Percentiles rank a stretch among this genome's conserved stretches.
phyloP scores from a whole-genome alignment of 495 filamentous ascomycete species.

The Penicillium roqueforti region DNA sequence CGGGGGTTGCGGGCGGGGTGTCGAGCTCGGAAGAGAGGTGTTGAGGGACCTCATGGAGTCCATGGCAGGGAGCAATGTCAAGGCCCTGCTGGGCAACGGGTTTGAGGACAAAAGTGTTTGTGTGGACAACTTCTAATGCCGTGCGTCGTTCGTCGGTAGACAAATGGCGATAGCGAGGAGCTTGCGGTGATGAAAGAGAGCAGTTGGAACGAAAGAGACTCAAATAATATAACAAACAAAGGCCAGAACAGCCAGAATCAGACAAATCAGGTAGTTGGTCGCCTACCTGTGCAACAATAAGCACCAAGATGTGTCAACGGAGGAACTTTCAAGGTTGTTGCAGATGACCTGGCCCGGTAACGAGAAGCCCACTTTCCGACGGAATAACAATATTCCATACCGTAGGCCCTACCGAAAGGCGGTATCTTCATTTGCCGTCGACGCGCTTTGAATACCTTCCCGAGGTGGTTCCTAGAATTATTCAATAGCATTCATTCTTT shows the following conservation, averaged over 20 bases:
- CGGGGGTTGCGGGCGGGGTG: slow-evolving; percentile 55
- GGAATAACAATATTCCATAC: neutral
- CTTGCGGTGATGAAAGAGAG: neutral
- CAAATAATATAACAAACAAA: neutral
- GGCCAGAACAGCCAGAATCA: neutral
- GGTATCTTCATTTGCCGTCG: slow-evolving; percentile 1
- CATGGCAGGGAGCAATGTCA: slow-evolving; percentile 39
- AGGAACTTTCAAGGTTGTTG: slow-evolving; percentile 4
- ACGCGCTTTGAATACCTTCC: slow-evolving; percentile 1
- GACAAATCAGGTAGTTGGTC: neutral
- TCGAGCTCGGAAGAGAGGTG: slow-evolving; percentile 57
- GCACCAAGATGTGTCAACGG: neutral
- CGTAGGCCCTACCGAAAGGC: neutral
- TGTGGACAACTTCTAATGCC: neutral
- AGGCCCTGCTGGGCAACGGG: neutral
- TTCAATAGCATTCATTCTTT: neutral
- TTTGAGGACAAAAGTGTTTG: neutral
- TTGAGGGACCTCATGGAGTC: slow-evolving; percentile 74
- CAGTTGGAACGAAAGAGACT: slow-evolving; percentile 2
- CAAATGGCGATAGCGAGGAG: slow-evolving; percentile 2
- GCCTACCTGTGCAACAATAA: slow-evolving; percentile 7
- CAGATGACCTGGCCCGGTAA: slow-evolving; percentile 5
- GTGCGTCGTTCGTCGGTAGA: neutral
- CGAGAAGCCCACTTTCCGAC: slow-evolving; percentile 4
- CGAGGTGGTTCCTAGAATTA: neutral